Conservation (phyloP, 2,329 filamentous ascomycete genomes). For the Talaromyces verruculosus region DNA sequence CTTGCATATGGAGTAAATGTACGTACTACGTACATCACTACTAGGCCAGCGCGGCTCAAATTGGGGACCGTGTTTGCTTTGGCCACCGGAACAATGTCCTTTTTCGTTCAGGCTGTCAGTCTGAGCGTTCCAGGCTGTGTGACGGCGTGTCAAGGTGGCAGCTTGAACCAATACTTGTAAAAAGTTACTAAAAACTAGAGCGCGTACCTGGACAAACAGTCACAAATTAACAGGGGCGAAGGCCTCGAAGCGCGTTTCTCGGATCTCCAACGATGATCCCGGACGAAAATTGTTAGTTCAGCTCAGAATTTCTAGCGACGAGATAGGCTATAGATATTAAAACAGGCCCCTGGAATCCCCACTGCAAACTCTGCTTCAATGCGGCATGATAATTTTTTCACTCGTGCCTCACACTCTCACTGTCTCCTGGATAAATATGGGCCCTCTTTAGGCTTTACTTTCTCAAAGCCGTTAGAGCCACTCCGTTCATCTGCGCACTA, state of each 20-base stretch:
- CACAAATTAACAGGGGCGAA: neutral
- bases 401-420: neutral
- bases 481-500: neutral
- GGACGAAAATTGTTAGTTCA: neutral
- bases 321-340: neutral
- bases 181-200: too few relatives aligned
- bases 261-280: neutral
- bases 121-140: neutral
- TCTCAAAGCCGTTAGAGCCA: neutral
- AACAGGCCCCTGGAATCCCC: neutral
- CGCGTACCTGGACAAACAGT: neutral
- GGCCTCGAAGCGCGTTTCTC: neutral
- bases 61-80: neutral
- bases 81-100: conserved; percentile 3
- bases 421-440: neutral
- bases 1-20: neutral
- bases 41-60: neutral
- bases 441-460: conserved; percentile 1
- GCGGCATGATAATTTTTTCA: neutral
- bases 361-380: neutral
- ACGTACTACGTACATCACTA: neutral
- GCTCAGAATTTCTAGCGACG: neutral
- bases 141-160: conserved; percentile 20
- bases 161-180: neutral
- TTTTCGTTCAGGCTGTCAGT: conserved; percentile 4